Base-by-base conservation (phyloP, 768 basidiomycete genomes). In the Nevesoporus exiguus region DNA sequence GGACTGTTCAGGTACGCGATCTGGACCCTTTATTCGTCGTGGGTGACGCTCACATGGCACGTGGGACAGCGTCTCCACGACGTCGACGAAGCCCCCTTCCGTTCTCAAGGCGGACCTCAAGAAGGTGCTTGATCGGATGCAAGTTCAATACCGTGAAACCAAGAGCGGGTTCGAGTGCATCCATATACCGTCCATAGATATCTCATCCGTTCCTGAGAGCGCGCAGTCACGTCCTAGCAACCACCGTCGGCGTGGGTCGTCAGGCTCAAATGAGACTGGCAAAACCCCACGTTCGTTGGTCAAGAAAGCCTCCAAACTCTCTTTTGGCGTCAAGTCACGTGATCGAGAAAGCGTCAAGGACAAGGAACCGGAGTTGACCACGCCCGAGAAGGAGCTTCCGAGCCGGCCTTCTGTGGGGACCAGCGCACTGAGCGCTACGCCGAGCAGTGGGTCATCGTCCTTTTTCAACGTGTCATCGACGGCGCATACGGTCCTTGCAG, bases 141-240 rank as follows among this genome's bases (percentile, higher is more conserved):
- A 95, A 58, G 89, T 99, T 30, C 92, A 93, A 70, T 93, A 97
- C 67, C 82, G 93, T 37, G 90, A 93, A 69, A 93, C n/a, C n/a
- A n/a, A n/a, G n/a, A n/a, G n/a, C n/a, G n/a, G n/a, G n/a, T n/a
- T n/a, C n/a, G n/a, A n/a, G n/a, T n/a, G n/a, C n/a, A n/a, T n/a
- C n/a, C n/a, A n/a, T n/a, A n/a, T n/a, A n/a, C n/a, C n/a, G n/a
- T n/a, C n/a, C 83, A 98, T 98, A 69, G 94, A 97, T 66, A 73
- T 98, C 10, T 79, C 88, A 4, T 88, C 91, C 14, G 77, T 96
- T 13, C 80, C 83, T 10, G 69, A 66, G 58, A 59, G 61, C 72
- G 52, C 75, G 69, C 64, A 65, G 14, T 58, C 66, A 2, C 66
- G 66, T 11, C 65, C 62, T 42, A 70, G 67, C 34, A 64, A 71